phyloP scores from a whole-genome alignment of 495 filamentous ascomycete species.

The Chaetomium cochliodes region DNA sequence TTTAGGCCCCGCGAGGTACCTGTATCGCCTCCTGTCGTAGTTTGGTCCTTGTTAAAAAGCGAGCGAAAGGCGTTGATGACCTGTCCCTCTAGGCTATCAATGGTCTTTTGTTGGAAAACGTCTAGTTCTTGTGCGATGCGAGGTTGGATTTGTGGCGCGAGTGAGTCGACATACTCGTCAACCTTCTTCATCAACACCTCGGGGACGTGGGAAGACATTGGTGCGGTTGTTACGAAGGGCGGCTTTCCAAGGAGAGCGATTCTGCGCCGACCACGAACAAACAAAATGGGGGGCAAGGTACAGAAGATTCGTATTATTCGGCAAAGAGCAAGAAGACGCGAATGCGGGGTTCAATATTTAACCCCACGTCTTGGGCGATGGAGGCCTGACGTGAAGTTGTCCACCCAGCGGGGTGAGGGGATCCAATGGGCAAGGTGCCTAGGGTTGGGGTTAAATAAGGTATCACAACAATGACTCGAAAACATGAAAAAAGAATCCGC shows the following conservation, averaged over 20 bases:
- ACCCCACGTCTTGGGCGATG: too few species aligned
- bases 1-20: slow-evolving; percentile 25
- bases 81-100: slow-evolving; percentile 37
- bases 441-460: too few species aligned
- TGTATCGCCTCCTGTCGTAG: not conserved
- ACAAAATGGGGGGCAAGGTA: not conserved
- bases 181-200: slow-evolving; percentile 37
- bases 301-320: too few species aligned
- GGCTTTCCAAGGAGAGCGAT: not conserved
- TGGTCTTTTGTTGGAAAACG: slow-evolving; percentile 36
- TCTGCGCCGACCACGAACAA: not conserved
- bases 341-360: too few species aligned
- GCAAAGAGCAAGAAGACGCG: too few species aligned
- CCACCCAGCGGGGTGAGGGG: too few species aligned
- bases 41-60: slow-evolving; percentile 33
- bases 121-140: slow-evolving; percentile 39
- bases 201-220: slow-evolving; percentile 25
- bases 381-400: too few species aligned
- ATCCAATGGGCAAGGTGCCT: too few species aligned
- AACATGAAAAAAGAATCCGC: too few species aligned
- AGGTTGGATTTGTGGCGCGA: slow-evolving; percentile 40
- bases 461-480: too few species aligned
- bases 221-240: not conserved
- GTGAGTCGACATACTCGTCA: slow-evolving; percentile 40
- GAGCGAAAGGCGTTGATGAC: slow-evolving; percentile 37